phyloP scores from a whole-genome alignment of 148 eudicot genomes.

The Nepenthes gracilis region DNA sequence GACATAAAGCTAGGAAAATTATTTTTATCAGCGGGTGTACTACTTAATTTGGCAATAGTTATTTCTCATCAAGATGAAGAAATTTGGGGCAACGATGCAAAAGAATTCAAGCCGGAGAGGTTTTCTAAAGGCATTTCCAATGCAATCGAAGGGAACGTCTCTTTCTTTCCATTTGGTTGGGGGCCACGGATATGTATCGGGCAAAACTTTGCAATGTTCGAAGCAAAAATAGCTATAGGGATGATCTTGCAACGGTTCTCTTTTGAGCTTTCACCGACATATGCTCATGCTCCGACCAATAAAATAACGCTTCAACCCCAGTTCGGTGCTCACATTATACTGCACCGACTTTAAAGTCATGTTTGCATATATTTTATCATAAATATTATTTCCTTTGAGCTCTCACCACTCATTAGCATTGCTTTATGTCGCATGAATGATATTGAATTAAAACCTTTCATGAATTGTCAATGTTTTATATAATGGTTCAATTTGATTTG shows the following conservation, averaged over 20 bases:
- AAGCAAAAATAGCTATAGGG: constrained; percentile 4
- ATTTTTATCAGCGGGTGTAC: constrained; percentile 2
- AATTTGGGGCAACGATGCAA: constrained; percentile 7
- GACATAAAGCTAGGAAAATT: constrained; percentile 5
- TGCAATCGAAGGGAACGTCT: constrained; percentile 1
- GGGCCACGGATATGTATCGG: constrained; percentile 12
- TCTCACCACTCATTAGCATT: no score
- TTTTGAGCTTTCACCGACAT: constrained; percentile 7
- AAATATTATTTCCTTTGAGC: no score
- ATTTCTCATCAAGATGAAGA: constrained; percentile 3
- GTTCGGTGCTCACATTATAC: constrained; percentile 4
- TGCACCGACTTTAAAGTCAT: neutral
- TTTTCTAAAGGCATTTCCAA: constrained; percentile 7
- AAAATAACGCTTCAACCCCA: constrained; percentile 4
- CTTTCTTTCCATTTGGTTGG: constrained; percentile 6
- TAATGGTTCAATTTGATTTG: no score
- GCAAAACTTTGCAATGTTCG: constrained; percentile 5
- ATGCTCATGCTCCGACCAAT: constrained; percentile 6
- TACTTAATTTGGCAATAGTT: neutral
- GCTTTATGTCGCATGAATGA: no score
- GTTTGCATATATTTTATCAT: no score
- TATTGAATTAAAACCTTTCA: no score
- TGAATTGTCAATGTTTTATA: no score
- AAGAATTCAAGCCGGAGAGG: constrained; percentile 13
- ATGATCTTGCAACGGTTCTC: constrained; percentile 6